Evolutionary conservation across 2,329 filamentous ascomycete genomes (phyloP).

Genomic region (Fusarium penzigii): DNA sequence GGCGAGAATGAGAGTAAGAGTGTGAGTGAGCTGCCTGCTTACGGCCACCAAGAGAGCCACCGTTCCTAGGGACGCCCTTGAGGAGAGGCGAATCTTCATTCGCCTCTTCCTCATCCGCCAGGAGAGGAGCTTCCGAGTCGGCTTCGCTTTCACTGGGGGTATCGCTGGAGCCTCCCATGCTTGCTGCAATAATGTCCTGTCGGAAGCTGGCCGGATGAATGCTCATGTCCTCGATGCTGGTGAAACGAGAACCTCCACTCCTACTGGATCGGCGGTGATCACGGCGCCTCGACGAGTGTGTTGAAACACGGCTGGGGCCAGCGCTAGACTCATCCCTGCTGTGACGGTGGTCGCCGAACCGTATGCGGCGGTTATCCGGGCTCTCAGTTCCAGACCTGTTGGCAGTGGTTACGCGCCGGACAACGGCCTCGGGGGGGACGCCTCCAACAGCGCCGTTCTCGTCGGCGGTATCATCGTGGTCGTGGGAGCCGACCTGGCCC

Average conservation of each 20-base stretch:
- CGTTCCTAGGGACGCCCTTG: slow-evolving; percentile 38
- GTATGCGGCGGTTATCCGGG: slow-evolving; percentile 41
- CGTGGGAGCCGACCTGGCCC: slow-evolving; percentile 43
- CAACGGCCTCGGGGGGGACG: slow-evolving; percentile 61
- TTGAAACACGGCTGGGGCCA: slow-evolving; percentile 31
- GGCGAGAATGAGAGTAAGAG: too few relatives aligned
- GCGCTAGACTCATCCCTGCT: slow-evolving; percentile 30
- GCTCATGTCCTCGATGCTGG: slow-evolving; percentile 71
- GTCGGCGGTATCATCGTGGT: slow-evolving; percentile 47
- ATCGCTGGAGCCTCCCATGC: slow-evolving; percentile 54
- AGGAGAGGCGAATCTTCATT: slow-evolving; percentile 52
- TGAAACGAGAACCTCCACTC: slow-evolving; percentile 59
- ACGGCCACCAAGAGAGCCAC: slow-evolving; percentile 29
- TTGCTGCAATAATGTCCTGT: slow-evolving; percentile 89
- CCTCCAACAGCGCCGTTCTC: slow-evolving; percentile 61
- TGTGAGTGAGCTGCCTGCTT: slow-evolving; percentile 18
- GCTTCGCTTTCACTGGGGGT: slow-evolving; percentile 55
- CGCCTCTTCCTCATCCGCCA: slow-evolving; percentile 41
- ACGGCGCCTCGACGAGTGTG: slow-evolving; percentile 37
- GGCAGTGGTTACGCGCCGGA: slow-evolving; percentile 47
- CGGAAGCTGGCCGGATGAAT: slow-evolving; percentile 89
- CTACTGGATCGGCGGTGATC: slow-evolving; percentile 48
- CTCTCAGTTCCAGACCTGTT: slow-evolving; percentile 29
- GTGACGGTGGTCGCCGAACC: slow-evolving; percentile 37
- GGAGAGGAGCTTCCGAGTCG: slow-evolving; percentile 41